phyloP scores from a whole-genome alignment of 2,329 filamentous ascomycete species.

The Alternaria consortialis region DNA sequence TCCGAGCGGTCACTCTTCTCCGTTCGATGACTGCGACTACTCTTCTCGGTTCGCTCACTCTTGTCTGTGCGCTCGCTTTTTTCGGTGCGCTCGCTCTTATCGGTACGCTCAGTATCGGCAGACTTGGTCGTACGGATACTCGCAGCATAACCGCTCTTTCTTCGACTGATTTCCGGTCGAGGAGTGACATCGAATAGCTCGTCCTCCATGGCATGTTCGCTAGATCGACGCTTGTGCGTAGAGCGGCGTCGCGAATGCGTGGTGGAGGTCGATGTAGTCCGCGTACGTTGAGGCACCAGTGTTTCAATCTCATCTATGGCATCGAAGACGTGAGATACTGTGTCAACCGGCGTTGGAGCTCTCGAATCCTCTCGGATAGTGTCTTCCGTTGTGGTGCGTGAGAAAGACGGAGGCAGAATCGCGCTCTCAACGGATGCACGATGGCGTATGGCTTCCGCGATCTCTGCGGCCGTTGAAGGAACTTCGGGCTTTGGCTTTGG shows the following conservation, averaged over 20 bases:
- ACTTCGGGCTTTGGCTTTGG: conserved; percentile 19
- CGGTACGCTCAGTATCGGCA: conserved; percentile 32
- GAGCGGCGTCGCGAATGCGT: conserved; percentile 42
- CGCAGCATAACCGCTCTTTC: conserved; percentile 44
- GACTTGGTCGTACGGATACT: conserved; percentile 33
- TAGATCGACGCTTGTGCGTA: conserved; percentile 37
- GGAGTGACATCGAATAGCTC: conserved; percentile 35
- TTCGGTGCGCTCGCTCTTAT: conserved; percentile 26
- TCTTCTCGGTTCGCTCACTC: conserved; percentile 23
- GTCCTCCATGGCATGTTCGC: conserved; percentile 27
- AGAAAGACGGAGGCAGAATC: conserved; percentile 31
- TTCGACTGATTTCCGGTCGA: conserved; percentile 31
- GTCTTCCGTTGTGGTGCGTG: conserved; percentile 20
- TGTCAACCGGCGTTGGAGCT: conserved; percentile 35
- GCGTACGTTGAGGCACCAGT: conserved; percentile 37
- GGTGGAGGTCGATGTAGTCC: conserved; percentile 27
- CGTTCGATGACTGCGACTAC: conserved; percentile 17
- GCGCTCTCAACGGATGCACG: conserved; percentile 34
- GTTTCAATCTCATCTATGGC: conserved; percentile 48
- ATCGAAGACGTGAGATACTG: conserved; percentile 46
- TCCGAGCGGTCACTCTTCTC: conserved; percentile 31
- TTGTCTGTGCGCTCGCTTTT: conserved; percentile 32
- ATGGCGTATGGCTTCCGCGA: conserved; percentile 21
- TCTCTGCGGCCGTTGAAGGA: conserved; percentile 20
- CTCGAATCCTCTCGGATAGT: conserved; percentile 31